These are phyloP conservation scores for Protomyces lactucae-debilis DNA, from an alignment of 1,139 yeast species.

Conservation along the genomic window DNA sequence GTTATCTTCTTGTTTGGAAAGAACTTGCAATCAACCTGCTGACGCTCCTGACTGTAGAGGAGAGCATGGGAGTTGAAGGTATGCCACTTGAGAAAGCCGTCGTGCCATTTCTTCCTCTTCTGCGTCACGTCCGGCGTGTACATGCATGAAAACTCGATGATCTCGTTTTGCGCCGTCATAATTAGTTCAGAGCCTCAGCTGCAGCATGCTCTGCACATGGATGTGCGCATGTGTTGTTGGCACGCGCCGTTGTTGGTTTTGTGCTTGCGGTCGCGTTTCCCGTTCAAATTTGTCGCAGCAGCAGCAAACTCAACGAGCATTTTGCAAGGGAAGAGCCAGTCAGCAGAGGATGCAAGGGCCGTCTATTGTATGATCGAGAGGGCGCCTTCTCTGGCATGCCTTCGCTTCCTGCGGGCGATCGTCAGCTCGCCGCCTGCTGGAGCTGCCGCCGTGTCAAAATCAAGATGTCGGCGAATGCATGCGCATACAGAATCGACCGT, in stretches of 20 bases:
- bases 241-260: too few relatives aligned
- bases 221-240: too few relatives aligned
- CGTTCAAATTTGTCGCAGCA: too few relatives aligned
- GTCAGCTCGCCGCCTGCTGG: background rate
- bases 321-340: background rate
- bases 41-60: conserved; percentile 43
- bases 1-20: conserved; percentile 18
- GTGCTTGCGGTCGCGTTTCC: too few relatives aligned
- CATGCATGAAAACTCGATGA: conserved; percentile 43
- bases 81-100: conserved; percentile 49
- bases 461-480: too few relatives aligned
- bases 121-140: conserved; percentile 49
- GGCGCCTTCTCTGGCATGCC: background rate
- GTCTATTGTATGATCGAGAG: background rate
- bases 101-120: conserved; percentile 52
- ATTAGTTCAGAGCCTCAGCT: background rate
- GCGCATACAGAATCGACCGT: too few relatives aligned
- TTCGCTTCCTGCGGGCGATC: background rate
- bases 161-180: conserved; percentile 35
- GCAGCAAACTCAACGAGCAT: background rate
- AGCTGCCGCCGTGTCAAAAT: too few relatives aligned
- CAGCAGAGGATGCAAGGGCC: background rate
- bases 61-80: conserved; percentile 49
- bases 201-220: too few relatives aligned
- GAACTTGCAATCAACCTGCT: conserved; percentile 43